These are phyloP conservation scores for Trebouxia sp. DNA, from an alignment of 139 green algal genomes.

Conservation along the genomic window DNA sequence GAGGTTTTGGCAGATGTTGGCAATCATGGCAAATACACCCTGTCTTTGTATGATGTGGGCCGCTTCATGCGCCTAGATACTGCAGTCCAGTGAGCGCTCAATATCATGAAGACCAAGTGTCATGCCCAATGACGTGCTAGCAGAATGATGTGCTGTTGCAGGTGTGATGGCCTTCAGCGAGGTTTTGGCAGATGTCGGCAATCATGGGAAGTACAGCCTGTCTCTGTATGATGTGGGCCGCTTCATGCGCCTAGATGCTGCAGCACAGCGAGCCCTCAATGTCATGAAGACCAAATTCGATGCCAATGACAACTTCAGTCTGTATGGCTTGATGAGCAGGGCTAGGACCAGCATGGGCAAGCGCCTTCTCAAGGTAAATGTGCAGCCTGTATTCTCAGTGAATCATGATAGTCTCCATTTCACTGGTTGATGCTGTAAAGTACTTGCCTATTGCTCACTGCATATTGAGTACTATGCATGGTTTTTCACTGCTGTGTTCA, in stretches of 20 bases:
- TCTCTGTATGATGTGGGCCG: slow-evolving; percentile 68
- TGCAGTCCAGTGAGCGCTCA: slow-evolving; percentile 81
- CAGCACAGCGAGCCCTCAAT: slow-evolving; percentile 87
- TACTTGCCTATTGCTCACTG: background rate
- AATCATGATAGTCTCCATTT: too few species aligned
- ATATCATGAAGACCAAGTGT: slow-evolving; percentile 72
- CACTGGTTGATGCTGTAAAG: too few species aligned
- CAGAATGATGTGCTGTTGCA: background rate
- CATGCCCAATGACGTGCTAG: background rate
- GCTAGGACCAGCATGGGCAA: slow-evolving; percentile 93
- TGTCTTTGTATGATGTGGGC: slow-evolving; percentile 75
- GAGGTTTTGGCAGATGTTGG: slow-evolving; percentile 59
- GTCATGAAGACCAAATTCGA: slow-evolving; percentile 77
- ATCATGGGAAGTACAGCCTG: slow-evolving; percentile 68
- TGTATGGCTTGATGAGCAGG: slow-evolving; percentile 90
- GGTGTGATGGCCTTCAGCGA: slow-evolving; percentile 72
- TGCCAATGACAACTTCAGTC: slow-evolving; percentile 70
- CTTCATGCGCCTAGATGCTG: slow-evolving; percentile 59
- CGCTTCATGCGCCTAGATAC: slow-evolving; percentile 61
- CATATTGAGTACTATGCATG: too few species aligned
- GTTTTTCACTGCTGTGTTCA: too few species aligned
- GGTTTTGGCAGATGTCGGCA: slow-evolving; percentile 52
- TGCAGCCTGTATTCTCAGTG: too few species aligned
- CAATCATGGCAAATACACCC: slow-evolving; percentile 59
- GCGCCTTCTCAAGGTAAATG: slow-evolving; percentile 75